phyloP scores from a whole-genome alignment of 306 rosid species.

The Prunus fruticosa region DNA sequence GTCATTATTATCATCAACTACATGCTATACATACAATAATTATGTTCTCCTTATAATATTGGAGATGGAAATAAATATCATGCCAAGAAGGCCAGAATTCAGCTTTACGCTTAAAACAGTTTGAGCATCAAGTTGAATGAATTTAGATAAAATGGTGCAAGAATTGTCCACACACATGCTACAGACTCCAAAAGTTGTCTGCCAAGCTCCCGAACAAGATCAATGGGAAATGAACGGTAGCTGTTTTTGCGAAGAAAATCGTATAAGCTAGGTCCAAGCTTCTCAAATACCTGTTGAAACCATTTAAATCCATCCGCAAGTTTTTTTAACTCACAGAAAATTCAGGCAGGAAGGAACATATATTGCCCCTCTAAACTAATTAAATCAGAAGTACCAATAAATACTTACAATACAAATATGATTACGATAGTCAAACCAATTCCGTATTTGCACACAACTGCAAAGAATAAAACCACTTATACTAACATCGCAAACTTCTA shows the following conservation, averaged over 20 bases:
- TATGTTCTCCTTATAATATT: slow-evolving; percentile 6
- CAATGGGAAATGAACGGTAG: slow-evolving; percentile 86
- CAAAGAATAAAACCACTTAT: slow-evolving; percentile 75
- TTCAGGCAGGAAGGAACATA: slow-evolving; percentile 57
- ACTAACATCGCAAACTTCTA: too few species aligned
- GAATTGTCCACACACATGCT: slow-evolving; percentile 90
- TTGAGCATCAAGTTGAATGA: slow-evolving; percentile 28
- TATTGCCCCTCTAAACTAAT: slow-evolving; percentile 52
- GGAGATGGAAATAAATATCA: slow-evolving; percentile 7
- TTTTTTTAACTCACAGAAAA: slow-evolving; percentile 67
- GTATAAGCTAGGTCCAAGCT: slow-evolving; percentile 92
- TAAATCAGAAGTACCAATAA: slow-evolving; percentile 56
- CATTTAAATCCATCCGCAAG: slow-evolving; percentile 88
- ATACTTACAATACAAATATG: slow-evolving; percentile 91
- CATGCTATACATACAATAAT: slow-evolving; percentile 15
- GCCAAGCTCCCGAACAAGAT: slow-evolving; percentile 91
- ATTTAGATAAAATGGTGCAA: slow-evolving; percentile 45
- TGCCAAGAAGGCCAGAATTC: slow-evolving; percentile 19
- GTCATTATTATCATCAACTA: neutral
- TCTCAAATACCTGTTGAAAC: slow-evolving; percentile 88
- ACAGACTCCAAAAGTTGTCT: slow-evolving; percentile 94
- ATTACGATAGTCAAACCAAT: slow-evolving; percentile 95
- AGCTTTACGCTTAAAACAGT: slow-evolving; percentile 20
- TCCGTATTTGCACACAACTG: slow-evolving; percentile 96
- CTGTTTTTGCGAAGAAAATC: slow-evolving; percentile 93